Conservation (phyloP, 2,329 filamentous ascomycete genomes). For the Dendrostoma leiphaemia region DNA sequence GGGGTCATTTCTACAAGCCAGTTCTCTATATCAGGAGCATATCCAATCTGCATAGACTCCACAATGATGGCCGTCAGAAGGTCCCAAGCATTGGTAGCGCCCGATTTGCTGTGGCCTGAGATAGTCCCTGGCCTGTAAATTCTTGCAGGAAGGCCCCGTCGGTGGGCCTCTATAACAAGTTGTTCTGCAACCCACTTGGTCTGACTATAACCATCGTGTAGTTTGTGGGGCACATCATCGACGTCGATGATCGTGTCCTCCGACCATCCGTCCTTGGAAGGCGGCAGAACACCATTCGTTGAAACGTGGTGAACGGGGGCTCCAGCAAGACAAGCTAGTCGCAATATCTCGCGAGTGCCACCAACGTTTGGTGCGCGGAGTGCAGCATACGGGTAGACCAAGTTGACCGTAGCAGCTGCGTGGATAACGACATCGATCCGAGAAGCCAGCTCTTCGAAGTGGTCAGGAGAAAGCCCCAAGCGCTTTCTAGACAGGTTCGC, state of each 20-base stretch:
- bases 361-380: slow-evolving; percentile 72
- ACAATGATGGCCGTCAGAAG: slow-evolving; percentile 73
- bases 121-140: slow-evolving; percentile 76
- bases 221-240: slow-evolving; percentile 65
- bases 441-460: slow-evolving; percentile 62
- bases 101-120: slow-evolving; percentile 72
- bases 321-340: slow-evolving; percentile 63
- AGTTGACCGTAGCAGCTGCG: slow-evolving; percentile 74
- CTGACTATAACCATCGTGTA: slow-evolving; percentile 73
- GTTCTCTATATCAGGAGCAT: slow-evolving; percentile 66
- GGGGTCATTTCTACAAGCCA: slow-evolving; percentile 85
- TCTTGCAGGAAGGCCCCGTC: slow-evolving; percentile 66
- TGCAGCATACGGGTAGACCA: slow-evolving; percentile 79
- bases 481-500: slow-evolving; percentile 69
- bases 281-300: slow-evolving; percentile 75
- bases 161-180: slow-evolving; percentile 67
- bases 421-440: slow-evolving; percentile 74
- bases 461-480: slow-evolving; percentile 64
- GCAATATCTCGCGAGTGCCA: slow-evolving; percentile 74
- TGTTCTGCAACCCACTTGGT: slow-evolving; percentile 82
- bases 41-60: slow-evolving; percentile 72
- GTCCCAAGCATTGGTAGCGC: slow-evolving; percentile 77
- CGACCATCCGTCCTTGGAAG: slow-evolving; percentile 67
- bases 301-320: slow-evolving; percentile 77
- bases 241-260: slow-evolving; percentile 67